Percentiles rank a stretch among this genome's conserved stretches.
phyloP scores from a whole-genome alignment of 208 protist genomes.

The Crithidia thermophila region DNA sequence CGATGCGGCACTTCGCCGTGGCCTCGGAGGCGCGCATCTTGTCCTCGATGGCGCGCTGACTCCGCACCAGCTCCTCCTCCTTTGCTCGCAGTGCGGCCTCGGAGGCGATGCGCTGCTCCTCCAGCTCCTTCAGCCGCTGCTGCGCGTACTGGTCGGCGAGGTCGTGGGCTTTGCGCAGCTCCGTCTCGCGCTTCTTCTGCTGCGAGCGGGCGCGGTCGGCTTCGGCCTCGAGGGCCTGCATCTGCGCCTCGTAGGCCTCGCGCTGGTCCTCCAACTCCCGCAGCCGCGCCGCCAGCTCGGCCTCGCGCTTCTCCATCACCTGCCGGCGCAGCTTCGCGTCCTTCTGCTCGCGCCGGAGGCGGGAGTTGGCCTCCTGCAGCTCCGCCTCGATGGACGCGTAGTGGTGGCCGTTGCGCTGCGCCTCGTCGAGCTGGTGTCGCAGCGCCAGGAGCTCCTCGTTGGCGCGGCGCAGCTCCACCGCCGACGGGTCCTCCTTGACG shows the following conservation, averaged over 20 bases:
- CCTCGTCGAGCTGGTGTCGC: slow-evolving; percentile 55
- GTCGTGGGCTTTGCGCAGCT: slow-evolving; percentile 43
- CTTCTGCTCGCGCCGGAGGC: slow-evolving; percentile 56
- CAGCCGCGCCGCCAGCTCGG: slow-evolving; percentile 47
- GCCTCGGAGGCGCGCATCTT: slow-evolving; percentile 49
- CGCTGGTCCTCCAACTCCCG: slow-evolving; percentile 65
- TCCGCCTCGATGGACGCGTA: slow-evolving; percentile 53
- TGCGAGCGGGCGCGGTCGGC: slow-evolving; percentile 44
- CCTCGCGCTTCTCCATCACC: slow-evolving; percentile 63
- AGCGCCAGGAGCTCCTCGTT: slow-evolving; percentile 68
- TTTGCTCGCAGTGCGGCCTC: slow-evolving; percentile 53
- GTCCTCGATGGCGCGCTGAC: slow-evolving; percentile 55
- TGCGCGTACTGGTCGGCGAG: slow-evolving; percentile 37
- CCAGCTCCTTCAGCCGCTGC: slow-evolving; percentile 50
- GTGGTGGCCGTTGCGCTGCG: slow-evolving; percentile 36
- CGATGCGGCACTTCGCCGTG: slow-evolving; percentile 44
- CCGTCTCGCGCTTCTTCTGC: slow-evolving; percentile 52
- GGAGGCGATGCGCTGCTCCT: slow-evolving; percentile 45
- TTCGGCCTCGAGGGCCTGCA: slow-evolving; percentile 69
- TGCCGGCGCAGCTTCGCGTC: slow-evolving; percentile 41
- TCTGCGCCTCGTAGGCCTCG: slow-evolving; percentile 60
- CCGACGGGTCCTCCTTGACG: slow-evolving; percentile 80
- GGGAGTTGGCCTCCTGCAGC: slow-evolving; percentile 47
- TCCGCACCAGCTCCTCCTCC: slow-evolving; percentile 42
- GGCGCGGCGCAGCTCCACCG: slow-evolving; percentile 64